Conservation (phyloP, 1,284 basidiomycete species). For the Pyrrhoderma noxium region DNA sequence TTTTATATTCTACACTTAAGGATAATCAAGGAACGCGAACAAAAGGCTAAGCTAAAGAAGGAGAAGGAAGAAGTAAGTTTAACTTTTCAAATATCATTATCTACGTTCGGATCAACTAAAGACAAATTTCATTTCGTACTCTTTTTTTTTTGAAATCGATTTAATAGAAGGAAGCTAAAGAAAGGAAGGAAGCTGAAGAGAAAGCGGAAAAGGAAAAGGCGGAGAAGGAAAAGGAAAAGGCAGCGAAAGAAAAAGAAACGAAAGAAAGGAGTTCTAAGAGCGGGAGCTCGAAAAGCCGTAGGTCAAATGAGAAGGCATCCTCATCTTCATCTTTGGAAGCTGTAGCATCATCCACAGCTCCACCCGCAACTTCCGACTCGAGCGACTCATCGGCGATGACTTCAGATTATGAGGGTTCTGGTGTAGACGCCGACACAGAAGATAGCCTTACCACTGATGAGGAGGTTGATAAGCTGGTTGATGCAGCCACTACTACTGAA, state of each 20-base stretch:
- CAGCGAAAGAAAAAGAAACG: slow-evolving; percentile 19
- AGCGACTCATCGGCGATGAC: slow-evolving; percentile 17
- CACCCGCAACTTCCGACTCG: slow-evolving; percentile 23
- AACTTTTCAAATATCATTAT: slow-evolving; percentile 20
- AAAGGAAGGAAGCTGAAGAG: slow-evolving; percentile 30
- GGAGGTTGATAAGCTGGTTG: slow-evolving; percentile 40
- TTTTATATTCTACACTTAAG: slow-evolving; percentile 25
- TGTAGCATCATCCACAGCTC: slow-evolving; percentile 20
- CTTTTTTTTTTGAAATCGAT: not conserved
- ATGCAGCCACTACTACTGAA: slow-evolving; percentile 23
- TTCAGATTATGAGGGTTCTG: slow-evolving; percentile 34
- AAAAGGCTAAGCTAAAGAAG: slow-evolving; percentile 71
- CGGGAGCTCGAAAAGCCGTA: too few relatives aligned
- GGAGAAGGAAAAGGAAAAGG: slow-evolving; percentile 20
- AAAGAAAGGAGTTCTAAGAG: slow-evolving; percentile 2
- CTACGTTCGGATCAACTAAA: not conserved
- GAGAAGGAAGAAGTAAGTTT: slow-evolving; percentile 77
- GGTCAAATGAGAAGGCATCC: slow-evolving; percentile 15
- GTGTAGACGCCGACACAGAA: slow-evolving; percentile 63
- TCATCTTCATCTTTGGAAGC: not conserved
- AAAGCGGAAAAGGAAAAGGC: slow-evolving; percentile 32
- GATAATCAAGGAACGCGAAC: slow-evolving; percentile 72
- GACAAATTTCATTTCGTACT: not conserved
- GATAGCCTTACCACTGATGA: slow-evolving; percentile 69
- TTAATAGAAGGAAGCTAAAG: slow-evolving; percentile 31